Evolutionary conservation across 345 rosid genomes (phyloP).

Genomic region (Euphorbia pulcherrima): DNA sequence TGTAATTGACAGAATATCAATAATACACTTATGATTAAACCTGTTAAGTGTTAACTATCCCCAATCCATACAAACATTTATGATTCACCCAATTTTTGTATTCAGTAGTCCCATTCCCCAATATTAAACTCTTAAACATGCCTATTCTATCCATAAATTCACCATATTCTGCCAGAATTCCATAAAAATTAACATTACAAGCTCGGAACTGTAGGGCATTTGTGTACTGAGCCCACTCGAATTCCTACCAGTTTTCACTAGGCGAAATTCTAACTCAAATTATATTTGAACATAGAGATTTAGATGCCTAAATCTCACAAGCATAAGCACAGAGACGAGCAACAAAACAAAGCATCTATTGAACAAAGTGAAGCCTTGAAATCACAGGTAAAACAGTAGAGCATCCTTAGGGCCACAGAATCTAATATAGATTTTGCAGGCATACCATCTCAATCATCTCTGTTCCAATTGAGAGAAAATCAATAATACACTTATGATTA

Average conservation of each 20-base stretch:
- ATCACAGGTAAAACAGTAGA: background rate
- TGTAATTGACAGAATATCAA: background rate
- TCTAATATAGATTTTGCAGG: background rate
- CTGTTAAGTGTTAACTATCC: background rate
- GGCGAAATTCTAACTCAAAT: too few relatives aligned
- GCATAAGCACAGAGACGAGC: background rate
- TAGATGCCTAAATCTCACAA: slow-evolving; percentile 1
- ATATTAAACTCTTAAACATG: background rate
- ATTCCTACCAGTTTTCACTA: too few relatives aligned
- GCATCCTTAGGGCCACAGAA: background rate
- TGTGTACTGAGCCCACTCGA: too few relatives aligned
- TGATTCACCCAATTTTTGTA: background rate
- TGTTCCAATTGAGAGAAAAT: background rate
- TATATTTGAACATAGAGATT: too few relatives aligned
- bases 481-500: background rate
- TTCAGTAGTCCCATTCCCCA: background rate
- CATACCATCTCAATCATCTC: background rate
- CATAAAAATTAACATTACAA: too few relatives aligned
- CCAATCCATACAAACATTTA: background rate
- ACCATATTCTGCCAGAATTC: too few relatives aligned
- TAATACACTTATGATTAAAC: background rate
- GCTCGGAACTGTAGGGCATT: too few relatives aligned
- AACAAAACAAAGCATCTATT: slow-evolving; percentile 1
- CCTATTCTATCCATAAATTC: background rate
- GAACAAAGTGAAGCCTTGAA: background rate